Base-by-base conservation (phyloP, 306 rosid species). In the Dryas drummondii region DNA sequence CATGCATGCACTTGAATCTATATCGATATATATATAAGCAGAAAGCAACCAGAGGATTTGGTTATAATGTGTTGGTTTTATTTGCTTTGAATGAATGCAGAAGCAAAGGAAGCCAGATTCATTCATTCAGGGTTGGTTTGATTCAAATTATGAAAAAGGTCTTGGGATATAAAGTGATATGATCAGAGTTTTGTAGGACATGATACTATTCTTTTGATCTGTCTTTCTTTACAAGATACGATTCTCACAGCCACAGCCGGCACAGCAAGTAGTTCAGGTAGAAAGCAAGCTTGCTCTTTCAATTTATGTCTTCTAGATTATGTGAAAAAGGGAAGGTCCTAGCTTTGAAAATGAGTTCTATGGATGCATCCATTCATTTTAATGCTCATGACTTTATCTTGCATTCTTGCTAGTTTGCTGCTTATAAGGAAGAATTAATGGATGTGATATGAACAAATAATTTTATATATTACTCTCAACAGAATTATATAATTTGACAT, bases 61-160 rank as follows among this genome's bases (percentile, higher is more conserved):
- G 55, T 75, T 60, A 27, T 17, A 5, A 12, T 46, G 46, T 26
- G 54, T 46, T 47, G 47, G 22, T 16, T 68, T 48, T 17, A 8
- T 58, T 41, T 52, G 14, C 71, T 42, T 50, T 26, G 69, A 49
- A 51, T 81, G 86, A 84, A 79, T 73, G 5, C 47, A 41, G 88
- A 14, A 9, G 57, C 76, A 66, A 73, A 81, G 67, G 75, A 73
- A 10, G 83, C 84, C 78, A 77, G 64, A 74, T 86, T 82, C 90
- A 73, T 56, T 6, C 22, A 32, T 70, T 66, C 40, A 0, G 58
- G 74, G 1, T 45, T 53, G 57, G 32, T 51, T 9, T 32, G 37
- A 41, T 41, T 63, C 49, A 41, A 12, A 42, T 40, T 1, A 8
- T 8, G 49, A 63, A 11, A 15, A 63, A 63, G 16, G 68, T 63